phyloP scores from a whole-genome alignment of 805 yeast species.

The Candida morakotiae region DNA sequence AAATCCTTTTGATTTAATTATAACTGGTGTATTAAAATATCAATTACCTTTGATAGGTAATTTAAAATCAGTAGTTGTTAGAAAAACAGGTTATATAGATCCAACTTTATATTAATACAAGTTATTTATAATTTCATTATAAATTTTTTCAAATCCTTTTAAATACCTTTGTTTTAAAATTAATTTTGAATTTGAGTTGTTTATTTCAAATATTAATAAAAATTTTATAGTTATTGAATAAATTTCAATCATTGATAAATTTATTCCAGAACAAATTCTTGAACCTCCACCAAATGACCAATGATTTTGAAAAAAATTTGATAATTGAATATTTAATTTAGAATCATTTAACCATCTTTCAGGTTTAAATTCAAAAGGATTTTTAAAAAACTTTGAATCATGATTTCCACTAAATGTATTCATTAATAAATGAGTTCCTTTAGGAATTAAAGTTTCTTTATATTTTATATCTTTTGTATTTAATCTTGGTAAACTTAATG shows the following conservation, averaged over 20 bases:
- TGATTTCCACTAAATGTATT: slow-evolving; percentile 71
- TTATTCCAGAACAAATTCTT: slow-evolving; percentile 68
- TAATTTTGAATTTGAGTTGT: slow-evolving; percentile 50
- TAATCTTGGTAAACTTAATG: slow-evolving; percentile 60
- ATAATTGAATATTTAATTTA: slow-evolving; percentile 7
- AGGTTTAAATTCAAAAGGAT: slow-evolving; percentile 50
- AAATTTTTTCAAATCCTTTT: slow-evolving; percentile 5
- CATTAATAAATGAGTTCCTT: slow-evolving; percentile 55
- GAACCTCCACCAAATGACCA: slow-evolving; percentile 68
- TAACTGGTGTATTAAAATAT: slow-evolving; percentile 79
- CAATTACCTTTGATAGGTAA: slow-evolving; percentile 57
- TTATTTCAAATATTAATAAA: slow-evolving; percentile 47
- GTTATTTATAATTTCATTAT: slow-evolving; percentile 4
- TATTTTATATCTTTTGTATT: slow-evolving; percentile 50
- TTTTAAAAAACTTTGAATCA: slow-evolving; percentile 40
- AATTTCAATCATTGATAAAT: slow-evolving; percentile 61
- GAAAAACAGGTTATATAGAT: slow-evolving; percentile 53
- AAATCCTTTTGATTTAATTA: slow-evolving; percentile 80
- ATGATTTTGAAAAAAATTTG: slow-evolving; percentile 22
- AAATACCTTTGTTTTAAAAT: slow-evolving; percentile 34
- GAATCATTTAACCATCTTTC: slow-evolving; percentile 44
- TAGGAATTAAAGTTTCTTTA: slow-evolving; percentile 42
- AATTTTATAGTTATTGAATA: slow-evolving; percentile 55
- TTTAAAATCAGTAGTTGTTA: slow-evolving; percentile 56
- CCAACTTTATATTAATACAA: slow-evolving; percentile 29